phyloP scores from a whole-genome alignment of 768 basidiomycete species.

The Termitomyces sp. region DNA sequence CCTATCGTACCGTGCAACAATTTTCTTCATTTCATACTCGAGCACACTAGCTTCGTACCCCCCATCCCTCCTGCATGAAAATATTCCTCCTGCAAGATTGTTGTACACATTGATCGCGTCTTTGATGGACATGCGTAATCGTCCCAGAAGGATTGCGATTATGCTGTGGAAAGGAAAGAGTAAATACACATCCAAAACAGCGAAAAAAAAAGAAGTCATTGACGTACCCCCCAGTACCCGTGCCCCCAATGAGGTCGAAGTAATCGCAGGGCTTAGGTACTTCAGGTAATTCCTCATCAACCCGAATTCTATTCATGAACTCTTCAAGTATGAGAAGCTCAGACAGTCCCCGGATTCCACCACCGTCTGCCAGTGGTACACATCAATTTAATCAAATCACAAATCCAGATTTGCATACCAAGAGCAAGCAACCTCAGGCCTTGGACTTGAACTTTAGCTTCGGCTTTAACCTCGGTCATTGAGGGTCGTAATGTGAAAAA shows the following conservation, averaged over 20 bases:
- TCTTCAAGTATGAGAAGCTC: constrained; percentile 4
- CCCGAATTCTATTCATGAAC: constrained; percentile 1
- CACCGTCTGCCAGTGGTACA: background rate
- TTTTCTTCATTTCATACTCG: background rate
- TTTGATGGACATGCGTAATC: constrained; percentile 16
- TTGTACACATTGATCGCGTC: constrained; percentile 15
- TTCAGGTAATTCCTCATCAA: background rate
- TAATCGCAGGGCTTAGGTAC: constrained; percentile 15
- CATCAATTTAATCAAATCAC: background rate
- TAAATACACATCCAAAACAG: background rate
- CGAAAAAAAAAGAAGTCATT: too few relatives aligned
- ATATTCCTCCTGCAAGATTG: constrained; percentile 3
- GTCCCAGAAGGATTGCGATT: constrained; percentile 20
- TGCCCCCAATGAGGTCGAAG: constrained; percentile 21
- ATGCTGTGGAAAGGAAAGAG: background rate
- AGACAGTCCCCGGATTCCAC: constrained; percentile 5
- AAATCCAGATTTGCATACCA: background rate
- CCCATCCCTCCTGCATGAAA: constrained; percentile 1
- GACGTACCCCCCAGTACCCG: constrained; percentile 19
- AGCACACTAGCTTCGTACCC: background rate
- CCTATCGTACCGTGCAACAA: background rate
- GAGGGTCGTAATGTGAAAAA: too few relatives aligned
- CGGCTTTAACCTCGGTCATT: background rate
- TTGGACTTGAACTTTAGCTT: background rate
- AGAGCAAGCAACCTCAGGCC: too few relatives aligned